Percentiles rank a stretch among this genome's conserved stretches.
phyloP scores from a whole-genome alignment of 2,329 filamentous ascomycete genomes.

The Aspergillus sp. region DNA sequence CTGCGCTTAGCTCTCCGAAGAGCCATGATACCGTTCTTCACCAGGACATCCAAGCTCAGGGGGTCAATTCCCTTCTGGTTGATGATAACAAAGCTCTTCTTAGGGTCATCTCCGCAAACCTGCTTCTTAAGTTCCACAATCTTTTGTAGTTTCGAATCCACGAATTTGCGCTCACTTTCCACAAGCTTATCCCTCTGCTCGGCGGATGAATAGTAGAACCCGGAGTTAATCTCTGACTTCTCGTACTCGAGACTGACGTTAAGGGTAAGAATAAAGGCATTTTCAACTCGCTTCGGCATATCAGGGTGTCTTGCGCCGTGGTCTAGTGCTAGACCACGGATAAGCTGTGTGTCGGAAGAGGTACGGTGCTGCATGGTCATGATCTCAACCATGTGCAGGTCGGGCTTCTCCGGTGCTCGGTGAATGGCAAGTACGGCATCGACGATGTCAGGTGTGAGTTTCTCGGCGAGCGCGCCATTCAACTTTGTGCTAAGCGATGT shows the following conservation, averaged over 20 bases:
- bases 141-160: slow-evolving; percentile 94
- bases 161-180: slow-evolving; percentile 92
- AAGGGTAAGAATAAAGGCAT: slow-evolving; percentile 90
- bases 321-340: slow-evolving; percentile 87
- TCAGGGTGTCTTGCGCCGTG: slow-evolving; percentile 96
- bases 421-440: slow-evolving; percentile 96
- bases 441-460: slow-evolving; percentile 91
- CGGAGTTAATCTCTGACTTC: slow-evolving; percentile 98
- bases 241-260: slow-evolving; percentile 98
- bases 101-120: slow-evolving; percentile 87
- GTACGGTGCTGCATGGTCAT: slow-evolving; percentile 99
- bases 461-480: slow-evolving; percentile 81
- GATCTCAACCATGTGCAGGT: slow-evolving; percentile 98
- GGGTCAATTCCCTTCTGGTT: slow-evolving; percentile 99
- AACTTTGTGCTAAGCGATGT: slow-evolving; percentile 96
- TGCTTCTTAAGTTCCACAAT: slow-evolving; percentile 98
- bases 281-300: slow-evolving; percentile 95
- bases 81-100: slow-evolving; percentile 95
- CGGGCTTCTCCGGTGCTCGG: slow-evolving; percentile 83
- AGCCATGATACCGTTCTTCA: slow-evolving; percentile 97
- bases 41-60: slow-evolving; percentile 88
- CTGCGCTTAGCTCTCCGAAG: slow-evolving; percentile 92
- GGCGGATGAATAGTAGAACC: slow-evolving; percentile 97
- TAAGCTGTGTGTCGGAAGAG: slow-evolving; percentile 92
- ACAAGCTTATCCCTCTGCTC: slow-evolving; percentile 98